These are phyloP conservation scores for Fusarium verticillioides DNA, from an alignment of 2,329 filamentous ascomycete genomes.

Conservation along the genomic window DNA sequence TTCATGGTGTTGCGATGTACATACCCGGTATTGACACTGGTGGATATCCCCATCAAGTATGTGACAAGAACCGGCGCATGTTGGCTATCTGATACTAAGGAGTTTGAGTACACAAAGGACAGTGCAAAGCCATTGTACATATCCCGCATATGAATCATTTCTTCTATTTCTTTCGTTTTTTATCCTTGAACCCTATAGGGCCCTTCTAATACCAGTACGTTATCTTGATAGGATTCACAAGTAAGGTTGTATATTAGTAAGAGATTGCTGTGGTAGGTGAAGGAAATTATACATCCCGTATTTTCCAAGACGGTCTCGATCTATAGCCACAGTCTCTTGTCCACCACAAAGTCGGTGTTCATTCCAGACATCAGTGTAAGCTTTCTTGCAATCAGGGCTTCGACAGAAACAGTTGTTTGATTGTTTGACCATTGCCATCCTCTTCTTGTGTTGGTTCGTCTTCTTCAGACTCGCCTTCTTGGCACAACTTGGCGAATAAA, in stretches of 20 bases:
- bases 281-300: background rate
- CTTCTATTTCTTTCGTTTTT: background rate
- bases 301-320: background rate
- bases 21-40: background rate
- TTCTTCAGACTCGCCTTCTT: background rate
- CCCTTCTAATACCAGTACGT: accelerated
- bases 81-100: background rate
- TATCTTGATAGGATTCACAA: too few species aligned
- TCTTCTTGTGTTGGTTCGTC: accelerated
- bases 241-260: too few species aligned
- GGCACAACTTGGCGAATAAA: background rate
- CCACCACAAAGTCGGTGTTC: background rate
- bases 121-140: too few species aligned
- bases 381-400: background rate
- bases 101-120: background rate
- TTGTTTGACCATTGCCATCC: accelerated
- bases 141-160: background rate
- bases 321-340: background rate
- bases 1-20: background rate
- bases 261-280: background rate
- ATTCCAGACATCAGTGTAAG: background rate
- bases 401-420: background rate
- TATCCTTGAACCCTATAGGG: background rate
- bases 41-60: background rate
- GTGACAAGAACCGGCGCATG: background rate